Conservation (phyloP, 768 basidiomycete genomes). For the Xerocomus spinulosus region DNA sequence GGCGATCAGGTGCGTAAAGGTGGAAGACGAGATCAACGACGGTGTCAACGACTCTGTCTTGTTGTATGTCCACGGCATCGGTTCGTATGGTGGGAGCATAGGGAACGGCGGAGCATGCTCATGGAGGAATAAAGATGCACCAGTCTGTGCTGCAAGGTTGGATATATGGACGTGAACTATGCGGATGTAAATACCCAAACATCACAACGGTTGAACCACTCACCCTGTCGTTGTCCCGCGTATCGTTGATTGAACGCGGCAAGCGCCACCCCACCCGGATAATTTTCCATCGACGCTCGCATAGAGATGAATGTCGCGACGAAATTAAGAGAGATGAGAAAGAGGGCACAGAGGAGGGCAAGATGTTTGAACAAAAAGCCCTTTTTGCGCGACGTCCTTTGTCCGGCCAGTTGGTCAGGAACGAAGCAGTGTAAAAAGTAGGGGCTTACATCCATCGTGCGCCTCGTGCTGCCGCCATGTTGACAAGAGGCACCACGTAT, state of each 20-base stretch:
- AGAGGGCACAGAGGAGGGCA: slow-evolving; percentile 40
- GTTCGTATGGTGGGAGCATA: slow-evolving; percentile 9
- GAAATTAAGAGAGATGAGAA: slow-evolving; percentile 51
- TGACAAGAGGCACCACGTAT: slow-evolving; percentile 79
- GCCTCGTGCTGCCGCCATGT: slow-evolving; percentile 71
- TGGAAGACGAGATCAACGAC: slow-evolving; percentile 35
- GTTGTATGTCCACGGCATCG: slow-evolving; percentile 61
- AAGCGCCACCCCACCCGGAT: slow-evolving; percentile 84
- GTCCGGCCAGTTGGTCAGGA: not conserved
- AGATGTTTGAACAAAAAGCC: slow-evolving; percentile 44
- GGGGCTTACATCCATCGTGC: slow-evolving; percentile 57
- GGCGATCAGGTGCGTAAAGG: slow-evolving; percentile 61
- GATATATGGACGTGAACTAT: slow-evolving; percentile 72
- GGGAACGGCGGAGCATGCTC: slow-evolving; percentile 56
- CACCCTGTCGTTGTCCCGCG: slow-evolving; percentile 31
- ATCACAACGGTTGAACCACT: not conserved
- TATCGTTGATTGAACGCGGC: slow-evolving; percentile 53
- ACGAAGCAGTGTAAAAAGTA: not conserved
- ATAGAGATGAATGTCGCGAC: slow-evolving; percentile 49
- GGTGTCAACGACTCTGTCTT: slow-evolving; percentile 69
- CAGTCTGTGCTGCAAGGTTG: slow-evolving; percentile 84
- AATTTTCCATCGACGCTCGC: slow-evolving; percentile 65
- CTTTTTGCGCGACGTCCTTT: slow-evolving; percentile 48
- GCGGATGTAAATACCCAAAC: not conserved
- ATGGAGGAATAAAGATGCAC: slow-evolving; percentile 84